These are phyloP conservation scores for Annulohypoxylon truncatum DNA, from an alignment of 2,329 filamentous ascomycete genomes.

Conservation along the genomic window DNA sequence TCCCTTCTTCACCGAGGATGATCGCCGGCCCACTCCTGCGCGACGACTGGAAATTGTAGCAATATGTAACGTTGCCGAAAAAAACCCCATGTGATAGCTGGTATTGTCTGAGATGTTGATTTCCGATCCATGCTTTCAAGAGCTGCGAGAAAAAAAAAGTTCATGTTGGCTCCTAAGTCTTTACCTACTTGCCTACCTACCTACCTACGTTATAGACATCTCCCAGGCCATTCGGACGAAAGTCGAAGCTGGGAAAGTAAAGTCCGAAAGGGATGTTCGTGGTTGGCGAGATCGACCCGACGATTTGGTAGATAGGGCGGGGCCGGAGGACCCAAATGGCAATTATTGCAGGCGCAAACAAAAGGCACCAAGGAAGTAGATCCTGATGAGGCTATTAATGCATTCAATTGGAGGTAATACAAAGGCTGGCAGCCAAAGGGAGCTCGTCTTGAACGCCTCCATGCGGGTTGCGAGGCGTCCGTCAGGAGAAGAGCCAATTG, in stretches of 20 bases:
- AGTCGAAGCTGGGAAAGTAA: slow-evolving; percentile 22
- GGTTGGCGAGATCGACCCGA: slow-evolving; percentile 37
- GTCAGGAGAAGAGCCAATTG: slow-evolving; percentile 26
- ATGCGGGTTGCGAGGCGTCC: slow-evolving; percentile 29
- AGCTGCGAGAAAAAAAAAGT: background rate
- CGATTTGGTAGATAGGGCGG: slow-evolving; percentile 33
- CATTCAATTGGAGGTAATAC: slow-evolving; percentile 18
- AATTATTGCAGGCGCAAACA: slow-evolving; percentile 22
- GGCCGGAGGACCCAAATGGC: slow-evolving; percentile 19
- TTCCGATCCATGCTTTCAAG: slow-evolving; percentile 11
- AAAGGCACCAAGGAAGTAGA: slow-evolving; percentile 24
- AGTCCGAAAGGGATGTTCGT: slow-evolving; percentile 36
- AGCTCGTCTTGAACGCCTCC: slow-evolving; percentile 26
- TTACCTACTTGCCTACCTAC: background rate
- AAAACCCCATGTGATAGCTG: slow-evolving; percentile 24
- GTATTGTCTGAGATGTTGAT: no score
- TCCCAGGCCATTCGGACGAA: slow-evolving; percentile 18
- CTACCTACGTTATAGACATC: background rate
- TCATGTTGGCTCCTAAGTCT: slow-evolving; percentile 21
- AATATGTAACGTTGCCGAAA: slow-evolving; percentile 32
- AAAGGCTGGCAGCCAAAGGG: slow-evolving; percentile 29
- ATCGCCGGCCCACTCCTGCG: slow-evolving; percentile 19
- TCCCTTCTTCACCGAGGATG: slow-evolving; percentile 19
- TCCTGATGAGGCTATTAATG: slow-evolving; percentile 19
- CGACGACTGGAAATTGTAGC: slow-evolving; percentile 22